phyloP scores from a whole-genome alignment of 495 filamentous ascomycete species.

The Rusavskia elegans region DNA sequence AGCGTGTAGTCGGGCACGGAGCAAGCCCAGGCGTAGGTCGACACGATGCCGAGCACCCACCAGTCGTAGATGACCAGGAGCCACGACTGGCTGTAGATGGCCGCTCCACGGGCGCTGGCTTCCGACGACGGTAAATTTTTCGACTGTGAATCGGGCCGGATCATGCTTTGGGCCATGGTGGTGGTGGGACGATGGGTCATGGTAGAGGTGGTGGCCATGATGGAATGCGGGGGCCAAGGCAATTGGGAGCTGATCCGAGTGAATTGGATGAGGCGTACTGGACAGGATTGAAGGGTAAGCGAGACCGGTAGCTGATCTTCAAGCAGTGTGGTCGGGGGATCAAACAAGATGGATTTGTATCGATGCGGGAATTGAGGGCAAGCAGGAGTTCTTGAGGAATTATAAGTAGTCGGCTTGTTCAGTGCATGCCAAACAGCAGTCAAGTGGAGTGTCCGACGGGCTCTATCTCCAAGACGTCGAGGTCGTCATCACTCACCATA shows the following conservation, averaged over 20 bases:
- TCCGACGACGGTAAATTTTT: background rate
- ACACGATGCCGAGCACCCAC: slow-evolving; percentile 19
- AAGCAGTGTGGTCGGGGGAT: no score
- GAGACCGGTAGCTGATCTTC: no score
- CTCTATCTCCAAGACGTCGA: no score
- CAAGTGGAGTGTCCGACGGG: background rate
- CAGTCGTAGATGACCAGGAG: slow-evolving; percentile 18
- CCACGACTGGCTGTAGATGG: slow-evolving; percentile 9
- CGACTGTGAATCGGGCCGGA: background rate
- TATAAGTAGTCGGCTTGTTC: background rate
- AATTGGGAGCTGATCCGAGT: no score
- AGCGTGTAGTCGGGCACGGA: slow-evolving; percentile 16
- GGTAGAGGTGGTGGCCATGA: background rate
- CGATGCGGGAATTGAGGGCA: no score
- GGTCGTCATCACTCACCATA: background rate
- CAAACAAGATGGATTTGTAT: no score
- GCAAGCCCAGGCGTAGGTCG: slow-evolving; percentile 20
- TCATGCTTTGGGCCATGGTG: background rate
- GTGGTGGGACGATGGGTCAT: background rate
- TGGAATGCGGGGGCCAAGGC: no score
- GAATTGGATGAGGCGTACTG: no score
- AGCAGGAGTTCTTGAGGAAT: no score
- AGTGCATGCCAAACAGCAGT: background rate
- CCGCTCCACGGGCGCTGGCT: background rate
- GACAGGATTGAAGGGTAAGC: no score